Evolutionary conservation across 2,329 filamentous ascomycete species (phyloP).

Genomic region (Ascochyta lentis): DNA sequence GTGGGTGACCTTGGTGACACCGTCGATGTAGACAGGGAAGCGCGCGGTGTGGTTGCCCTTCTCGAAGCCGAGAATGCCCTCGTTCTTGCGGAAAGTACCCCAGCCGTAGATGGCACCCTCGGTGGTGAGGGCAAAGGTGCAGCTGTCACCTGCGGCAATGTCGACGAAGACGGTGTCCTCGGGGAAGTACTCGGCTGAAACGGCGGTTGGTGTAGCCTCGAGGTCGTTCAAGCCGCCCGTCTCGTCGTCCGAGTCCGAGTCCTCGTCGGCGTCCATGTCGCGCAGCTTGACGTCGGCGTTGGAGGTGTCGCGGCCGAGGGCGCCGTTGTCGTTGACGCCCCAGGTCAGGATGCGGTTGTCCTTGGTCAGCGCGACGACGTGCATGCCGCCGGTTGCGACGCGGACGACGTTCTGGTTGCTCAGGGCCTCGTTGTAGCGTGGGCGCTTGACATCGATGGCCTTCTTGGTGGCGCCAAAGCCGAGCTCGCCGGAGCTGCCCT

Average conservation of each 20-base stretch:
- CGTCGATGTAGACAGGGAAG: slow-evolving; percentile 63
- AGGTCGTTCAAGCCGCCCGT: slow-evolving; percentile 73
- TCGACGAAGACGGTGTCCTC: slow-evolving; percentile 69
- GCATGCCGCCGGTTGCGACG: slow-evolving; percentile 82
- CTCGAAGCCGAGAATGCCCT: slow-evolving; percentile 70
- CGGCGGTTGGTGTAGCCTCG: slow-evolving; percentile 70
- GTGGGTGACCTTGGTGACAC: slow-evolving; percentile 69
- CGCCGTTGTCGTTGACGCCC: slow-evolving; percentile 87
- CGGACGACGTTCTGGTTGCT: slow-evolving; percentile 71
- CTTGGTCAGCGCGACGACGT: slow-evolving; percentile 75
- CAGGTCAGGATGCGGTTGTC: slow-evolving; percentile 85
- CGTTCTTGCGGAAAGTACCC: slow-evolving; percentile 79
- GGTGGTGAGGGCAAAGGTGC: slow-evolving; percentile 76
- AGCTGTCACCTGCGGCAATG: slow-evolving; percentile 75
- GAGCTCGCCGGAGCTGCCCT: slow-evolving; percentile 81
- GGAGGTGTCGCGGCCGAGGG: slow-evolving; percentile 75
- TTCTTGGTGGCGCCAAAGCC: slow-evolving; percentile 74
- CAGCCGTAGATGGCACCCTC: slow-evolving; percentile 81
- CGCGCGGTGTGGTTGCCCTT: slow-evolving; percentile 49
- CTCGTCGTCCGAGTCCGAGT: slow-evolving; percentile 56
- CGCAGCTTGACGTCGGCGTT: slow-evolving; percentile 68
- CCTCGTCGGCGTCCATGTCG: slow-evolving; percentile 57
- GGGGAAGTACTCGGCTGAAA: slow-evolving; percentile 64
- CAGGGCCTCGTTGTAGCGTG: slow-evolving; percentile 71
- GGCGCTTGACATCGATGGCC: slow-evolving; percentile 75